Base-by-base conservation (phyloP, 2,329 filamentous ascomycete species). In the Periconia digitata region DNA sequence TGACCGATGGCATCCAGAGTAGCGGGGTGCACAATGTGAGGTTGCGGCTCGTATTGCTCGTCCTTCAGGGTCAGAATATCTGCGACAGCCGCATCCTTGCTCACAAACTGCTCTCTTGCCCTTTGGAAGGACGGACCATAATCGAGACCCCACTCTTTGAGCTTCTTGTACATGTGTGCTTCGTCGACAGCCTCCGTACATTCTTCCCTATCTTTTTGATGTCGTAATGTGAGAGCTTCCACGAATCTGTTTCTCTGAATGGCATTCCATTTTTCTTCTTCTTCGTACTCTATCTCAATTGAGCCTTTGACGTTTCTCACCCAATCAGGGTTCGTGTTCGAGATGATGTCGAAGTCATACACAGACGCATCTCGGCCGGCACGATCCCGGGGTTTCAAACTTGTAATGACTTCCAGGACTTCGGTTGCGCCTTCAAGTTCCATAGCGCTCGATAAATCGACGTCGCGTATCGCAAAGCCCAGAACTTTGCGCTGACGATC, bases 1-100 rank as follows among this genome's bases (percentile, higher is more conserved):
- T 32, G 27, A 12, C 27, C 35, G 13, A 48, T 39, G 13, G 32
- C 21, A 17, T 48, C 46, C 15, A 48, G 18, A 3, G 40, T 44
- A 16, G 40, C 39, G 4, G 46, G 46, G 38, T 48, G 46, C 5
- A 48, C 39, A 8, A 35, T 48, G 22, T 48, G 40, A 15, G 40
- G 23, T 21, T 48, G 46, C 6, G 39, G 18, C 4, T 34, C 21
- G 17, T 39, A 21, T n/a, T 16, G 16, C 13, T 16, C 32, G 16
- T 29, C 20, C 12, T 32, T 35, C 8, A 48, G 27, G 13, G 36
- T 23, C 13, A 35, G 32, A 17, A 48, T 44, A 24, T 10, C 18
- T 6, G 38, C 15, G 6, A 40, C 21, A 8, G 32, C 35, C 15
- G 23, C 27, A 3, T 32, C 27, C 10, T 32, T 32, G 27, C 27